Percentiles rank a stretch among this genome's conserved stretches.
These are phyloP conservation scores for Pseudisothecium myosuroides DNA, from an alignment of 225 moss, liverwort and hornwort genomes.

Conservation along the genomic window DNA sequence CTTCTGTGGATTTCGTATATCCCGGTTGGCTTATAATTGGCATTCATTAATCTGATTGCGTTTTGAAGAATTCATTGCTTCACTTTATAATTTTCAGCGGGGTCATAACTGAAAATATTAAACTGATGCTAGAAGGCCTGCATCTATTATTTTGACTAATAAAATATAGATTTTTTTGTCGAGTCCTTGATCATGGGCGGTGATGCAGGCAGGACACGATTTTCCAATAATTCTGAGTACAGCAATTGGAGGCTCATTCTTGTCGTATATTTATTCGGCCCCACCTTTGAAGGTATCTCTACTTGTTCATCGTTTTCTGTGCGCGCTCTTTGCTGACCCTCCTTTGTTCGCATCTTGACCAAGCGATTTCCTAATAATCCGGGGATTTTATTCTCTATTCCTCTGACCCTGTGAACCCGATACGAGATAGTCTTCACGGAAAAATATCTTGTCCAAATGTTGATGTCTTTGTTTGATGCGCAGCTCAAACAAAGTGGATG, in stretches of 20 bases:
- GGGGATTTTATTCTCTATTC: neutral
- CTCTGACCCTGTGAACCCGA: neutral
- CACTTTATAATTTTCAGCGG: neutral
- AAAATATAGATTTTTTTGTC: neutral
- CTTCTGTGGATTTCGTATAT: neutral
- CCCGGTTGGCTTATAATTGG: neutral
- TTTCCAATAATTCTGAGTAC: constrained; percentile 67
- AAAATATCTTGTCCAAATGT: neutral
- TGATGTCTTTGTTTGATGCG: neutral
- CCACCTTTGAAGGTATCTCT: constrained; percentile 75
- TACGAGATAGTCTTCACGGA: neutral
- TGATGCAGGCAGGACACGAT: constrained; percentile 79
- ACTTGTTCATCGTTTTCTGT: neutral
- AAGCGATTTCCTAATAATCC: neutral
- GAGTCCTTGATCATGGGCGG: neutral
- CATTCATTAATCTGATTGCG: neutral
- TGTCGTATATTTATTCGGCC: constrained; percentile 95
- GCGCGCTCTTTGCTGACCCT: neutral
- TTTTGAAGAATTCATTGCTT: neutral
- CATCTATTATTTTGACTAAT: neutral
- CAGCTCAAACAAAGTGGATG: constrained; percentile 98
- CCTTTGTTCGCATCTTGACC: neutral
- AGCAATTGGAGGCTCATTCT: constrained; percentile 70
- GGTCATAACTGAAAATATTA: neutral
- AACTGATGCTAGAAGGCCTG: neutral